phyloP scores from a whole-genome alignment of 768 basidiomycete species.

The Lentinus tigrinus region DNA sequence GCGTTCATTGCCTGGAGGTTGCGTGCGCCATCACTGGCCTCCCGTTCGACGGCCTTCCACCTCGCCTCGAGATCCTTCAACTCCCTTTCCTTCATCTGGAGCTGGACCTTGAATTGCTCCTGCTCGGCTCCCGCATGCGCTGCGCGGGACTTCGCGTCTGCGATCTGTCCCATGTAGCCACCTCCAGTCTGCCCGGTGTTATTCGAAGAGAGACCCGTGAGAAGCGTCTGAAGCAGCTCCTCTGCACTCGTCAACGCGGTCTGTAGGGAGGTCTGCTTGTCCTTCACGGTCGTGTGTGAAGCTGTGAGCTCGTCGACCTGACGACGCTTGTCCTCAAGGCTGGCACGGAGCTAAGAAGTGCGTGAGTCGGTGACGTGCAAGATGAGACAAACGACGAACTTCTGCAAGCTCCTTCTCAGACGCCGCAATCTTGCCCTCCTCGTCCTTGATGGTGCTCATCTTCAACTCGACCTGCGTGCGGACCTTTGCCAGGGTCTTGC shows the following conservation, averaged over 20 bases:
- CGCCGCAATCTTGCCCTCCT: slow-evolving; percentile 56
- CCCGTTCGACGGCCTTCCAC: slow-evolving; percentile 83
- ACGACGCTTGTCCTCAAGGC: slow-evolving; percentile 55
- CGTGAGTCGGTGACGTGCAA: background rate
- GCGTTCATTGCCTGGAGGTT: slow-evolving; percentile 59
- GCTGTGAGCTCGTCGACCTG: slow-evolving; percentile 57
- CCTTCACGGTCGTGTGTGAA: slow-evolving; percentile 63
- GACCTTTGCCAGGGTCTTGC: slow-evolving; percentile 78
- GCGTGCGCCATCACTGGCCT: slow-evolving; percentile 74
- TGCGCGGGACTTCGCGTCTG: slow-evolving; percentile 73
- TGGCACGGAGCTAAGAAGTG: slow-evolving; percentile 50
- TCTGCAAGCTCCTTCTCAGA: slow-evolving; percentile 58
- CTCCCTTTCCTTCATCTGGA: slow-evolving; percentile 78
- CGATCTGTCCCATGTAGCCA: slow-evolving; percentile 96
- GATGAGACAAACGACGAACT: slow-evolving; percentile 39
- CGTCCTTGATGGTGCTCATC: slow-evolving; percentile 71
- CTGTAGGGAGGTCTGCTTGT: slow-evolving; percentile 60
- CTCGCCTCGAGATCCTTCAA: slow-evolving; percentile 70
- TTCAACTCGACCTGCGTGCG: slow-evolving; percentile 86
- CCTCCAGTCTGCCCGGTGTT: slow-evolving; percentile 69
- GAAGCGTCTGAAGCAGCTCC: slow-evolving; percentile 90
- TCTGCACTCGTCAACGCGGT: slow-evolving; percentile 71
- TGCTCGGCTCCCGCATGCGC: slow-evolving; percentile 82
- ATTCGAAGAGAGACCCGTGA: slow-evolving; percentile 84
- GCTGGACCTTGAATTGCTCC: slow-evolving; percentile 74